These are phyloP conservation scores for Colletotrichum siamense DNA, from an alignment of 2,329 filamentous ascomycete genomes.

Conservation along the genomic window DNA sequence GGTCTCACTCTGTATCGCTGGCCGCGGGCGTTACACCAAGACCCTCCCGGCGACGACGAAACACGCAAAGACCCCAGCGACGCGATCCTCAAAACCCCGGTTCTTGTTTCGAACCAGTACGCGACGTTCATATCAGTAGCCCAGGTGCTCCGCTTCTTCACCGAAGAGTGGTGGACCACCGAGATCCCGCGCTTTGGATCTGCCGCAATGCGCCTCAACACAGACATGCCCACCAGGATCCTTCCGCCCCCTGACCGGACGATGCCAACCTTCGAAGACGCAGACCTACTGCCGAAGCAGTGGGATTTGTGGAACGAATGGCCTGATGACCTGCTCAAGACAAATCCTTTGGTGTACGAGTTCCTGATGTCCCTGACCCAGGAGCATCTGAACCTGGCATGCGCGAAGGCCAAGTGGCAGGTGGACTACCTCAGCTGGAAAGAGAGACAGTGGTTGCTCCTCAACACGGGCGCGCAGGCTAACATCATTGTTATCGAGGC, in stretches of 20 bases:
- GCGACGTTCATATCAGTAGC: not conserved
- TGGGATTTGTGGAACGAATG: not conserved
- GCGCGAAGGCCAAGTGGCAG: not conserved
- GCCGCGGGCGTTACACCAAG: not conserved
- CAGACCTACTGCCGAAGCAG: not conserved
- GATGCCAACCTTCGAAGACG: not conserved
- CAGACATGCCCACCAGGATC: not conserved
- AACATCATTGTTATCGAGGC: not conserved
- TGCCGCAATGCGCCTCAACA: constrained; percentile 18
- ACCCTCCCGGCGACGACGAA: not conserved
- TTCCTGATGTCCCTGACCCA: not conserved
- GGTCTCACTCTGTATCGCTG: not conserved
- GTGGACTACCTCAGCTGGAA: not conserved
- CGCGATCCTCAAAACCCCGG: not conserved
- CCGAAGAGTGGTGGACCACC: constrained; percentile 29
- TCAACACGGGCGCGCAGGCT: not conserved
- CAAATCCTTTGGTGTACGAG: not conserved
- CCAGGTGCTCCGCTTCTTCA: constrained; percentile 24
- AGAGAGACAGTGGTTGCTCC: no score
- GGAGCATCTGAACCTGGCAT: not conserved
- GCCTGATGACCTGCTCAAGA: not conserved
- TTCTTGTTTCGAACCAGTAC: not conserved
- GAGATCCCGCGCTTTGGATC: constrained; percentile 28
- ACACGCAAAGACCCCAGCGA: not conserved
- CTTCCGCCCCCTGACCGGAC: not conserved